Base-by-base conservation (phyloP, 2,329 filamentous ascomycete species). In the Hortaea sp. region DNA sequence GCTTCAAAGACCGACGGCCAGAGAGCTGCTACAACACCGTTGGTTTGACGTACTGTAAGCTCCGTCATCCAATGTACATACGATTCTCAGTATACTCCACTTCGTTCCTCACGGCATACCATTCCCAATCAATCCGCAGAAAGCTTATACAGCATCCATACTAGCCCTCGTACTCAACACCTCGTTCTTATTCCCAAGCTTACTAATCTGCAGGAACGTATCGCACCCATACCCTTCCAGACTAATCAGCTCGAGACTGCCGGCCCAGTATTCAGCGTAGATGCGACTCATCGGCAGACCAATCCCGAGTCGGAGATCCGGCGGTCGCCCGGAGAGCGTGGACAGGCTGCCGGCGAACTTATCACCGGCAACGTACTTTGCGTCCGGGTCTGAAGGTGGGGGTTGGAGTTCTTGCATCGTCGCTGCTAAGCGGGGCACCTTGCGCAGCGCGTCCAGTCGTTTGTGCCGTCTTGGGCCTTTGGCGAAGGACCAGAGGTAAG, bases 251-350 rank as follows among this genome's bases (percentile, higher is more conserved):
- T 95, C 85, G 6, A 98, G 70, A 57, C 79, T 92, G 27, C 92
- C 92, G 2, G 92, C 92, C 92, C 92, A 98, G 66, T 97, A 97
- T 66, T 97, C 90, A 29, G 90, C 88, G 66, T 97, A 98, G 2
- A 97, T 86, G 51, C 88, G 79, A 59, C 89, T 95, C 69, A 98
- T 82, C 0, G 92, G 92, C 43, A 98, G 68, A 1, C 92, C 92
- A 76, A 98, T 94, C 4, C 92, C 92, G 1, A 98, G 74, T 7
- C 88, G 79, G 50, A 97, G 70, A 61, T 95, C 84, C 0, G 92
- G 90, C 12, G 88, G 87, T 32, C 92, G 77, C 48, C 82, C 85
- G 1, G 87, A 87, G 38, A 98, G 72, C 1, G 85, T 82, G 7
- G 84, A 81, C 28, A 98, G 72, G 1, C 88, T 95, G 53, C 76